phyloP scores from a whole-genome alignment of 257 asterid species.

The Scutellaria galericulata region DNA sequence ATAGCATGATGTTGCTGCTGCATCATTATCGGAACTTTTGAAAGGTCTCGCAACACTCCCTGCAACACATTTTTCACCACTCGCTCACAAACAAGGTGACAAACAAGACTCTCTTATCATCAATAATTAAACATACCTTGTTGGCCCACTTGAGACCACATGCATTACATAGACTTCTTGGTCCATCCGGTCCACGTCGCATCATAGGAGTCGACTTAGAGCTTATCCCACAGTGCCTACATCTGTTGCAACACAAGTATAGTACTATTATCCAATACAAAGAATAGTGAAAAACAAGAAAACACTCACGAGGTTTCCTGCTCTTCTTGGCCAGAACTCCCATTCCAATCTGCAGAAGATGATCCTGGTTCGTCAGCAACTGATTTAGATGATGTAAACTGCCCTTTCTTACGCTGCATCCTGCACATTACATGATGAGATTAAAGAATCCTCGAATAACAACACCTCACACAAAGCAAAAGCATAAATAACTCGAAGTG shows the following conservation, averaged over 20 bases:
- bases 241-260: slow-evolving; percentile 51
- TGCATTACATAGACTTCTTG: slow-evolving; percentile 91
- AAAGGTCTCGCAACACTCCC: slow-evolving; percentile 89
- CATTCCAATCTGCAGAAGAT: slow-evolving; percentile 77
- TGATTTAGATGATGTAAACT: slow-evolving; percentile 87
- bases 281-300: slow-evolving; percentile 19
- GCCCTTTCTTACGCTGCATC: slow-evolving; percentile 99
- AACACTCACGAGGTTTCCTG: slow-evolving; percentile 81
- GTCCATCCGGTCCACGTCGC: slow-evolving; percentile 99
- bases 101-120: neutral
- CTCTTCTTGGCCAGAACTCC: slow-evolving; percentile 74
- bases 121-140: slow-evolving; percentile 58
- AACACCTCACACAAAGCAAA: neutral
- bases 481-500: too few species aligned
- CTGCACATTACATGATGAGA: slow-evolving; percentile 48
- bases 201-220: slow-evolving; percentile 97
- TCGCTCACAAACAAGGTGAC: neutral
- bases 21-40: slow-evolving; percentile 66
- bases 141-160: slow-evolving; percentile 88
- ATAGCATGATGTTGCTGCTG: slow-evolving; percentile 61
- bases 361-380: slow-evolving; percentile 82
- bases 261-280: neutral
- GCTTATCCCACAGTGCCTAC: slow-evolving; percentile 87
- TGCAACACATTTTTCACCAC: slow-evolving; percentile 35
- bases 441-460: neutral